Evolutionary conservation across 2,329 filamentous ascomycete species (phyloP).

Genomic region (Pseudophaeomoniella oleicola): DNA sequence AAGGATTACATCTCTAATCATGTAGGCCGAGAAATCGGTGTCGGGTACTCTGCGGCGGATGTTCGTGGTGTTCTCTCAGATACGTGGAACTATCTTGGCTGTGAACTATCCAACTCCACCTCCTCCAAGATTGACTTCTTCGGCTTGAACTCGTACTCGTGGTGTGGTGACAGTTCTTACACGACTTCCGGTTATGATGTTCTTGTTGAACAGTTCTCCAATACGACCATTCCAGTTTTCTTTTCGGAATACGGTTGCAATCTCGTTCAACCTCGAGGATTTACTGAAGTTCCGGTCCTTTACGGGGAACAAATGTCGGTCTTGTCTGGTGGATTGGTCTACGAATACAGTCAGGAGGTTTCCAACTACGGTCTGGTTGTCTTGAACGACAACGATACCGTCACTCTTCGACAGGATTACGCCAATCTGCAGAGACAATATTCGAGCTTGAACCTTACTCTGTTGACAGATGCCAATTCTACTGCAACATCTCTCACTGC

Average conservation of each 20-base stretch:
- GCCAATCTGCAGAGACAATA: conserved; percentile 64
- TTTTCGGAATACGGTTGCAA: conserved; percentile 57
- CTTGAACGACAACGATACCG: conserved; percentile 42
- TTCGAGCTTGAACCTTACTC: conserved; percentile 55
- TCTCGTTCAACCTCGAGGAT: conserved; percentile 38
- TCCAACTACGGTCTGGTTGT: conserved; percentile 44
- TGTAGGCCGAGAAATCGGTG: conserved; percentile 42
- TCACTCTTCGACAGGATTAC: conserved; percentile 49
- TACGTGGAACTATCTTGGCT: conserved; percentile 47
- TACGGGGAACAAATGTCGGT: conserved; percentile 47
- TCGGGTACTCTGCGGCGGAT: conserved; percentile 56
- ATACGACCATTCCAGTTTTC: conserved; percentile 46
- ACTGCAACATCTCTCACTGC: conserved; percentile 39
- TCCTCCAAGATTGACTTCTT: conserved; percentile 48
- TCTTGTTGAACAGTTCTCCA: conserved; percentile 43
- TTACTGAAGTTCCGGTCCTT: conserved; percentile 45
- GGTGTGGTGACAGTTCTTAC: conserved; percentile 47
- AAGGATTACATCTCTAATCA: conserved; percentile 53
- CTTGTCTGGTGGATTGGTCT: conserved; percentile 43
- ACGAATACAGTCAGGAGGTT: conserved; percentile 33
- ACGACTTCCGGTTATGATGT: conserved; percentile 38
- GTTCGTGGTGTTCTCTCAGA: conserved; percentile 45
- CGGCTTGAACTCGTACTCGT: conserved; percentile 54
- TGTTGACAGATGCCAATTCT: conserved; percentile 49
- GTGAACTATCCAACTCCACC: conserved; percentile 33